Evolutionary conservation across 352 stramenopile genomes (phyloP).

Genomic region (Globisporangium abappressorium): DNA sequence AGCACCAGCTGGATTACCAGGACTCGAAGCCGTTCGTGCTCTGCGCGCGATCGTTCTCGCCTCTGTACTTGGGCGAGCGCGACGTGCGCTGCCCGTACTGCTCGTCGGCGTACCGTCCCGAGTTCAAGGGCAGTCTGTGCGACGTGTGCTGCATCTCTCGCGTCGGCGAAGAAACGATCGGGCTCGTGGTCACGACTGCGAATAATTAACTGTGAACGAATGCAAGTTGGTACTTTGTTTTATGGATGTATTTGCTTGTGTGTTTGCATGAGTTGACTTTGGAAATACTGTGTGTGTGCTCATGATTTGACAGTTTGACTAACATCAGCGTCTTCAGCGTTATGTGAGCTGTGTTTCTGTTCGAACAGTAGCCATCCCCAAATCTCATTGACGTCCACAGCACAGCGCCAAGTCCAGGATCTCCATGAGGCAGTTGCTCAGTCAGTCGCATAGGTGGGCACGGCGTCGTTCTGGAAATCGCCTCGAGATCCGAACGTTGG

Average conservation of each 20-base stretch:
- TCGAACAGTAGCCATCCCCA: background rate
- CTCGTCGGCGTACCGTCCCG: constrained; percentile 85
- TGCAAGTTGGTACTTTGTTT: background rate
- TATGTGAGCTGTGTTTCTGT: background rate
- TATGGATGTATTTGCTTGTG: background rate
- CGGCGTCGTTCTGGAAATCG: background rate
- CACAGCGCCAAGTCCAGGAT: background rate
- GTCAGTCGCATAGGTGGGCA: background rate
- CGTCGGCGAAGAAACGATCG: constrained; percentile 95
- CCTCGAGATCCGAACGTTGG: background rate
- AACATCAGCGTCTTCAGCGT: background rate
- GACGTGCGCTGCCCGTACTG: constrained; percentile 96
- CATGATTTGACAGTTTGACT: background rate
- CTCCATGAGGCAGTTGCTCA: background rate
- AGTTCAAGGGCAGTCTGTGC: constrained; percentile 91
- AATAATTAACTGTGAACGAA: constrained; percentile 11
- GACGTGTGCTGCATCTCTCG: constrained; percentile 91
- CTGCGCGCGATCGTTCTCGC: constrained; percentile 92
- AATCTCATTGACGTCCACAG: background rate
- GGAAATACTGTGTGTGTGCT: background rate
- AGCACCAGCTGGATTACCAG: constrained; percentile 97
- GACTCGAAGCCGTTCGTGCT: constrained; percentile 96
- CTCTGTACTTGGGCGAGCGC: constrained; percentile 92
- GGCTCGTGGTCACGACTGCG: constrained; percentile 86
- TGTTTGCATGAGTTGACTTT: background rate